Conservation (phyloP, 208 protist genomes). For the Trichomonas vaginalis region DNA sequence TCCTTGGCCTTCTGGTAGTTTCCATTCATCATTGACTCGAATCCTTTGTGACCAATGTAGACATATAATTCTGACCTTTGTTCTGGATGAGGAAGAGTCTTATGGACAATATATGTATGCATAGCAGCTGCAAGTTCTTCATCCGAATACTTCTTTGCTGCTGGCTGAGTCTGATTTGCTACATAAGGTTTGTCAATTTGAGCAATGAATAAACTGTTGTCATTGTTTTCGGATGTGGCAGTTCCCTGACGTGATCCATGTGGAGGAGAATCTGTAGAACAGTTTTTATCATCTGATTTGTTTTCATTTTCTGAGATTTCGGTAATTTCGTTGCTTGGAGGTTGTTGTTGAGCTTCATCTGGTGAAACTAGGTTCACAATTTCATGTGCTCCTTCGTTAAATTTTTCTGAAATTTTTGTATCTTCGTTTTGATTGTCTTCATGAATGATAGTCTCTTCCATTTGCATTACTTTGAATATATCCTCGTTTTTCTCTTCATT, state of each 20-base stretch:
- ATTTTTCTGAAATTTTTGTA: not conserved
- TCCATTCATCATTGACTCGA: not conserved
- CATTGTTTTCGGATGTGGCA: no score
- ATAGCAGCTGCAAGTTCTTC: not conserved
- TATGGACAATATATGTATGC: not conserved
- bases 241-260: no score
- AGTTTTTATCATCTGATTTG: not conserved
- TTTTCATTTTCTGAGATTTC: not conserved
- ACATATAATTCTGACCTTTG: not conserved
- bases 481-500: not conserved
- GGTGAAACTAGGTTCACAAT: not conserved
- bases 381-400: not conserved
- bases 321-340: not conserved
- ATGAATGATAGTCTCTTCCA: not conserved
- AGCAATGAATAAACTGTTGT: not conserved
- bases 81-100: not conserved
- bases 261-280: not conserved
- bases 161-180: not conserved
- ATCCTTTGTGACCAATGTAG: not conserved
- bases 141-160: not conserved
- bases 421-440: not conserved
- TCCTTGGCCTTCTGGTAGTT: not conserved
- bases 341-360: not conserved
- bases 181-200: not conserved
- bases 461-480: no score